Base-by-base conservation (phyloP, 2,329 filamentous ascomycete species). In the Epichloe uncinata region DNA sequence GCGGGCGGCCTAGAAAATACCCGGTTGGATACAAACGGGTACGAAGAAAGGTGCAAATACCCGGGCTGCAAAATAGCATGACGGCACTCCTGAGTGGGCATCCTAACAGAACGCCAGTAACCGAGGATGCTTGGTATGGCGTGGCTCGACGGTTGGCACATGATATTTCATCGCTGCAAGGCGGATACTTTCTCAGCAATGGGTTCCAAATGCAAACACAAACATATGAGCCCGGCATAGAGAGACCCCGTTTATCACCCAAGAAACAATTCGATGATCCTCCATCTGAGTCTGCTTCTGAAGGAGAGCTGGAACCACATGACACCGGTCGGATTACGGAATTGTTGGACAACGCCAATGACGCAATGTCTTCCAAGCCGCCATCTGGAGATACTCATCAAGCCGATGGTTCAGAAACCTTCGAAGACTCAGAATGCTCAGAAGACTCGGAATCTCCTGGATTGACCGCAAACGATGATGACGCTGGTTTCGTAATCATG, bases 1-100 rank as follows among this genome's bases (percentile, higher is more conserved):
- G 55, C 33, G 57, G 58, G 18, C 58, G 58, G 9, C 54, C 58
- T 16, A 58, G 50, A 30, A 53, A 50, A 35, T 53, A 53, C 33
- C 51, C 51, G 2, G 49, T 53, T 3, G 46, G 49, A 4, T 51
- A 51, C 46, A 51, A 51, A 38, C 41, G 50, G 26, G 40, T 42
- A 15, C 46, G 50, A 35, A 45, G 34, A 35, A 51, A 45, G 36
- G 42, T 38, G 16, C 45, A 45, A 11, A 38, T 46, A 6, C 41
- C 46, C 3, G 46, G 34, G 37, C 20, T 53, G 15, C 37, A 53
- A 13, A 53, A 51, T 18, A 42, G 45, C 22, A 47, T 53, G 51
- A 49, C 51, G 20, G 49, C 51, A 16, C 45, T 51, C 9, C 4
- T 53, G 12, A 42, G 46, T 18, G 48, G 45, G 5, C 41, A 48